Base-by-base conservation (phyloP, 176 grass and related monocot genomes). In the Stipa capillata region DNA sequence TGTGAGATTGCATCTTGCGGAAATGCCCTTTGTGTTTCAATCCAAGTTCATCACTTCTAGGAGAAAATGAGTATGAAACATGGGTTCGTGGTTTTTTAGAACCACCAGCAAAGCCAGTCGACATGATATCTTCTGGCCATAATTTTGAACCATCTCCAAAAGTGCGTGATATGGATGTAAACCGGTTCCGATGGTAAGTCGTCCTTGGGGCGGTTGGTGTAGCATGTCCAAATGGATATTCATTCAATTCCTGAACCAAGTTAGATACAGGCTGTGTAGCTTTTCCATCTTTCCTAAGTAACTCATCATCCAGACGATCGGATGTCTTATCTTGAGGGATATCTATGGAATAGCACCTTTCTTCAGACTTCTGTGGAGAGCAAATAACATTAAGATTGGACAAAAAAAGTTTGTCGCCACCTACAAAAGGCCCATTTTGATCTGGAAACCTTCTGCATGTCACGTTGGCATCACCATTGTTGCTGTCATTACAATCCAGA, bases 131-230 rank as follows among this genome's bases (percentile, higher is more conserved):
- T 74, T 78, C 88, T 35, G 77, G 71, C 82, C 84, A 83, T 65
- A 99, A 85, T 84, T 93, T 99, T 78, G 88, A 78, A 74, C 76
- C 74, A 77, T 89, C 74, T 65, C 77, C 79, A 74, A 91, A 89
- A 75, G 85, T 49, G 33, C 61, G 85, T 84, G 92, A 91, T 85
- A 89, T 62, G 59, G 88, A 95, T 78, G 92, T 87, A 79, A 87
- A 80, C 18, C 88, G 86, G 62, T 84, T 92, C 16, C 88, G 92
- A 83, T 91, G 87, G 64, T 62, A 87, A 32, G 55, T 84, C 20
- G 90, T 93, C 86, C 97, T 92, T n/a, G 86, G 92, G 55, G 86
- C 97, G 85, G 92, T 99, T 64, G 92, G 92, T 63, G 87, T 93
- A 76, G 73, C 80, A 80, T 65, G 11, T 69, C 80, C 80, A 74